Base-by-base conservation (phyloP, 108 stramenopile genomes). In the Fistulifera pelliculosa region DNA sequence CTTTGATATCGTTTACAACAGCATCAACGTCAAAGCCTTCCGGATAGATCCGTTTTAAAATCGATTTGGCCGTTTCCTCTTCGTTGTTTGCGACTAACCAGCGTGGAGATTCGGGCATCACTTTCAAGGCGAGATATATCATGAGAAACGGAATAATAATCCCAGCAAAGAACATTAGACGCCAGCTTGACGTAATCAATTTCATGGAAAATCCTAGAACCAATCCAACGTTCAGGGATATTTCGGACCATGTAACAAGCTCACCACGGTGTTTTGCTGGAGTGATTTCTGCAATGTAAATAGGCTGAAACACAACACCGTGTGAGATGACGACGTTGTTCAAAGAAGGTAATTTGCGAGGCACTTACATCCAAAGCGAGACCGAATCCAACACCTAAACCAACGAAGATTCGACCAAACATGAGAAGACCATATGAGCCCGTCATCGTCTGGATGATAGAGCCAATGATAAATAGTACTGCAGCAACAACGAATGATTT, bases 71-170 rank as follows among this genome's bases (percentile, higher is more conserved):
- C 58, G 89, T 85, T 0, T 60, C 60, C 3, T 64, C 61, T 38
- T 68, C 73, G 19, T 76, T 73, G 45, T 86, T 79, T 43, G 60
- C 47, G 1, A 93, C 81, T 26, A 94, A 67, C 90, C 90, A 96
- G 15, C 95, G 74, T 1, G 95, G 95, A 39, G 83, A 84, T 63
- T 96, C 95, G 7, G 93, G 91, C 82, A 96, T 83, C 39, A 93
- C 77, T 19, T 51, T 72, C 1, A 58, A 57, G 16, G 66, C 56
- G 17, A 87, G 56, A 22, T 74, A 53, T 19, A 93, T 74, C 54
- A 93, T 64, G 27, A 82, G 40, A 35, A 67, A 52, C 2, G 91
- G 91, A 17, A 93, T 47, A 31, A 89, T 65, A 27, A 52, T 58
- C 17, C 91, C 91, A 41, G 78, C 44, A 15, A 60, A 52, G 48